Evolutionary conservation across 2,329 filamentous ascomycete genomes (phyloP).

Genomic region (Cladophialophora yegresii): DNA sequence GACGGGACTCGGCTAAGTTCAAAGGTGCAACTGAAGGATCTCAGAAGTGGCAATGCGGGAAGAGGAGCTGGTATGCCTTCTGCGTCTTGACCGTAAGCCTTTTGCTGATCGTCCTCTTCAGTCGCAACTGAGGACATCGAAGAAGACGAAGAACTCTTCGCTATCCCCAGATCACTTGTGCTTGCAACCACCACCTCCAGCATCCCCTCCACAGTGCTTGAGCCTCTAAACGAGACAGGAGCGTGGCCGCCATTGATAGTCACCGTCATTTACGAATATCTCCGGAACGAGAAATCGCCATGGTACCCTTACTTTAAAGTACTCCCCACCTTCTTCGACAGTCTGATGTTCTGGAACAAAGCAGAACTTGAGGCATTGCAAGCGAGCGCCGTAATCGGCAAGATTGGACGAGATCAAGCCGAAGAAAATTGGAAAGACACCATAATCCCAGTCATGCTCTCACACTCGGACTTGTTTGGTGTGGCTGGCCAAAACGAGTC

Average conservation of each 20-base stretch:
- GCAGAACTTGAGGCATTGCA: conserved; percentile 71
- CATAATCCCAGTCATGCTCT: conserved; percentile 55
- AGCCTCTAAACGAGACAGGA: conserved; percentile 54
- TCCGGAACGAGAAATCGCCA: conserved; percentile 59
- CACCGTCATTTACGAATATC: conserved; percentile 75
- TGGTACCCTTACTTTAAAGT: conserved; percentile 81
- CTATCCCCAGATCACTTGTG: conserved; percentile 70
- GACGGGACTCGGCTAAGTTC: conserved; percentile 57
- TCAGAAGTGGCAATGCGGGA: conserved; percentile 59
- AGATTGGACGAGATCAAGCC: conserved; percentile 73
- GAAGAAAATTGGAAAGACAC: conserved; percentile 66
- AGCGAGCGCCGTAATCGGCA: conserved; percentile 72
- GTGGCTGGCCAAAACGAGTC: conserved; percentile 39
- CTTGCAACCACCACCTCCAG: conserved; percentile 73
- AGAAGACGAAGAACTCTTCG: conserved; percentile 76
- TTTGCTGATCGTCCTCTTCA: conserved; percentile 23
- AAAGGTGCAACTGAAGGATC: conserved; percentile 61
- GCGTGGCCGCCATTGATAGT: conserved; percentile 67
- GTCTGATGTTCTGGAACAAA: conserved; percentile 84
- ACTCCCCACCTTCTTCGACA: conserved; percentile 72
- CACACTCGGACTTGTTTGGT: conserved; percentile 48
- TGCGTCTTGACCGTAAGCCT: conserved; percentile 28
- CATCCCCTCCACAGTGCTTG: conserved; percentile 60
- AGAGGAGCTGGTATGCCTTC: conserved; percentile 61
- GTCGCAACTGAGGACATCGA: conserved; percentile 68